phyloP scores from a whole-genome alignment of 139 green algal species.

The Gonium pectorale region DNA sequence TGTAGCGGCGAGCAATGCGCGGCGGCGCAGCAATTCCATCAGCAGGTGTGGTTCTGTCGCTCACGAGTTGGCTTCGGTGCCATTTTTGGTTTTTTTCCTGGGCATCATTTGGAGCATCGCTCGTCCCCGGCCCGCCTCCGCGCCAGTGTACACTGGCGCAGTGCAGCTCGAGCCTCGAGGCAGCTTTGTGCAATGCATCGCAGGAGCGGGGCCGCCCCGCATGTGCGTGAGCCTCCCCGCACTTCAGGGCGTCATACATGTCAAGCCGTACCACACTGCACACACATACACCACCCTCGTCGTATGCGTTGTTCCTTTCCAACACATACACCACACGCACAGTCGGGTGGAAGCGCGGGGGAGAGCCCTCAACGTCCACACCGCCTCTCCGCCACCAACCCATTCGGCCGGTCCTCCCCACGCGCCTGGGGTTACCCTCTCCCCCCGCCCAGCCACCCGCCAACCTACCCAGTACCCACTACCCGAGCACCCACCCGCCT shows the following conservation, averaged over 20 bases:
- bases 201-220: too few species aligned
- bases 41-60: slow-evolving; percentile 21
- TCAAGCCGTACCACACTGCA: background rate
- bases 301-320: too few species aligned
- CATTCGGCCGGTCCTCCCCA: background rate
- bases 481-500: slow-evolving; percentile 52
- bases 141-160: too few species aligned
- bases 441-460: background rate
- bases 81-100: slow-evolving; percentile 26
- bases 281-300: background rate
- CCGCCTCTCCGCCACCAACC: background rate
- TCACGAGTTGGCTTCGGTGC: background rate
- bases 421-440: background rate
- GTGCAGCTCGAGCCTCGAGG: too few species aligned
- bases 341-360: too few species aligned
- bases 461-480: too few species aligned
- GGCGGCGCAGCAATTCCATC: too few species aligned
- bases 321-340: background rate
- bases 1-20: too few species aligned
- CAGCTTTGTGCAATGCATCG: too few species aligned
- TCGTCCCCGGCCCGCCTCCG: slow-evolving; percentile 1
- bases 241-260: too few species aligned
- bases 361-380: too few species aligned
- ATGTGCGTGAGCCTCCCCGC: too few species aligned
- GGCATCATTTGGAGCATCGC: background rate